Base-by-base conservation (phyloP, 2,329 filamentous ascomycete genomes). In the Hymenoscyphus occultus region DNA sequence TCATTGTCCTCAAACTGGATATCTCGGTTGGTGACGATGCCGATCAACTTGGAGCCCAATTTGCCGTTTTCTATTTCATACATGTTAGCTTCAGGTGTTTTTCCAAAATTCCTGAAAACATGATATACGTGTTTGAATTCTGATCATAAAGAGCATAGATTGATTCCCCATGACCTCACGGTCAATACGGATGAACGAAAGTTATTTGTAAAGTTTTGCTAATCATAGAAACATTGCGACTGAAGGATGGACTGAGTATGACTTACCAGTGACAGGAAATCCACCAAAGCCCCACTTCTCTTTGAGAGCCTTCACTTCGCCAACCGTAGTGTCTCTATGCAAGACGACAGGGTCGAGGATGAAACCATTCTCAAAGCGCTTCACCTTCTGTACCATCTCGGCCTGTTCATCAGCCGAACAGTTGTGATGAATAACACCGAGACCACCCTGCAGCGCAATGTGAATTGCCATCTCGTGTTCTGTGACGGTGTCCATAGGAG, bases 161-260 rank as follows among this genome's bases (percentile, higher is more conserved):
- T 80, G 80, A 83, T 80, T 97, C 93, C 92, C 86, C 93, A 97
- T 83, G 85, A 92, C 91, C 86, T 85, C 88, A 82, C 85, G 84
- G 89, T 91, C 90, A 86, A 89, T 96, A 85, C 92, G 92, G 95
- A 94, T 94, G 95, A 99, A 99, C 95, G 95, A 99, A 99, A 99
- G 95, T 98, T 98, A 97, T 90, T 82, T 81, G 80, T 83, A 85
- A 84, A 82, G 84, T n/a, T 83, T 86, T 84, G 86, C 84, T 92
- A 95, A 97, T 97, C 91, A 93, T 83, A 80, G 76, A 73, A 80
- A 58, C 63, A 57, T 19, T 32, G n/a, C 13, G 9, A 22, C 56
- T 28, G 75, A 48, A 68, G 69, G 65, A 66, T 59, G 64, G 63
- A 68, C 9, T 51, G 61, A 13, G 12, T 28, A n/a, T n/a, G 13